Conservation (phyloP, 768 basidiomycete genomes). For the Leucogyrophana mollusca region DNA sequence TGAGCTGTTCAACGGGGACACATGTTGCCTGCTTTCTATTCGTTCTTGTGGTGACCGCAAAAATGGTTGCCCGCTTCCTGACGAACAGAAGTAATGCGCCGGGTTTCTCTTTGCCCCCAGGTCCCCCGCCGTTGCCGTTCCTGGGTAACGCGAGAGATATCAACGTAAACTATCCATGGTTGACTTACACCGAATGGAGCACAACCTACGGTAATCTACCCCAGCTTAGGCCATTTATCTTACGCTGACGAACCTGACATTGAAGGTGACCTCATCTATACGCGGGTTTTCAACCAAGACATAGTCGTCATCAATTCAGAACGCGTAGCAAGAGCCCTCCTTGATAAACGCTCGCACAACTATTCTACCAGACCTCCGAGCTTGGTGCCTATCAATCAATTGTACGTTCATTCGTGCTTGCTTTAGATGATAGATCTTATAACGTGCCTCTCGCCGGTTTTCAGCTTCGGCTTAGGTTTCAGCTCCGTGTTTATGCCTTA, state of each 20-base stretch:
- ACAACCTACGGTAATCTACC: conserved; percentile 15
- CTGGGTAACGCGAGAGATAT: conserved; percentile 19
- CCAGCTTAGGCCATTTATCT: background rate
- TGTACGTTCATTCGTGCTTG: conserved; percentile 10
- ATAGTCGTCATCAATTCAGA: conserved; percentile 26
- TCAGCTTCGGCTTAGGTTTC: conserved; percentile 25
- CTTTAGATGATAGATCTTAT: background rate
- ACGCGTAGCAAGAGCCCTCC: conserved; percentile 20
- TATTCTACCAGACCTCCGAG: conserved; percentile 23
- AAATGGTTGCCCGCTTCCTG: conserved; percentile 8
- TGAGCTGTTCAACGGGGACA: background rate
- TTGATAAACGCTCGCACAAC: conserved; percentile 17
- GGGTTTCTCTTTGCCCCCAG: conserved; percentile 17
- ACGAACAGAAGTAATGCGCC: conserved; percentile 6
- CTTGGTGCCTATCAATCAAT: conserved; percentile 13
- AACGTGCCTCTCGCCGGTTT: background rate
- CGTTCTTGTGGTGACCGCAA: conserved; percentile 6
- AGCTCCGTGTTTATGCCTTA: conserved; percentile 23
- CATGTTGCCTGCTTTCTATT: background rate
- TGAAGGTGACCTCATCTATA: conserved; percentile 20
- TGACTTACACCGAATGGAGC: conserved; percentile 18
- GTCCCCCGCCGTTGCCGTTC: conserved; percentile 17
- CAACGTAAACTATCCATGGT: conserved; percentile 18
- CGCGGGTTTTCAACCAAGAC: conserved; percentile 20
- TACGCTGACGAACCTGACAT: too few relatives aligned